Percentiles rank a stretch among this genome's conserved stretches.
phyloP scores from a whole-genome alignment of 345 rosid genomes.

The Toxicodendron radicans region DNA sequence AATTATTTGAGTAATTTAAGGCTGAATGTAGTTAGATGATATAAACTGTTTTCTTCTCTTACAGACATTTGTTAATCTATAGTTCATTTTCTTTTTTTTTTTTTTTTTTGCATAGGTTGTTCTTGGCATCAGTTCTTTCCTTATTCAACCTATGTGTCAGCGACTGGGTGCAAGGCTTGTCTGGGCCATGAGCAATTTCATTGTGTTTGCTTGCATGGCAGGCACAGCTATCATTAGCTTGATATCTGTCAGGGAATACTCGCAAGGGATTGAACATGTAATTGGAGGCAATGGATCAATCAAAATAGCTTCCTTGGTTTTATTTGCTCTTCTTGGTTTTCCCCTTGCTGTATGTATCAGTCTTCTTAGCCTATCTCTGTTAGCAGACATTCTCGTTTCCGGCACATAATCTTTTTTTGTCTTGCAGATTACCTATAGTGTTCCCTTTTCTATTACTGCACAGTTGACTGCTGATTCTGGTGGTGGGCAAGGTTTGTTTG shows the following conservation, averaged over 20 bases:
- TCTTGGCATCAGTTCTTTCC: slow-evolving; percentile 91
- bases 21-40: not conserved
- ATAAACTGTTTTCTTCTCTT: not conserved
- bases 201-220: slow-evolving; percentile 87
- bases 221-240: slow-evolving; percentile 76
- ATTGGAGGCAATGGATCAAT: slow-evolving; percentile 60
- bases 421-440: slow-evolving; percentile 86
- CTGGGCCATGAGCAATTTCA: slow-evolving; percentile 90
- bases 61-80: not conserved
- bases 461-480: slow-evolving; percentile 95
- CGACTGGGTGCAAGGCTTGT: slow-evolving; percentile 75
- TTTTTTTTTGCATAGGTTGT: slow-evolving; percentile 55
- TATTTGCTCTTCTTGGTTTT: slow-evolving; percentile 90
- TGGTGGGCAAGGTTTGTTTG: slow-evolving; percentile 82
- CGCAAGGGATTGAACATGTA: slow-evolving; percentile 55
- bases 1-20: not conserved
- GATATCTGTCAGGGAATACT: slow-evolving; percentile 54
- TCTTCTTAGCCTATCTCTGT: slow-evolving; percentile 8
- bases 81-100: not conserved
- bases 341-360: slow-evolving; percentile 84
- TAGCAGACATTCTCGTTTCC: not conserved
- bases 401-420: slow-evolving; percentile 8
- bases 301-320: slow-evolving; percentile 67
- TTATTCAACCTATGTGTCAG: slow-evolving; percentile 89
- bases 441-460: slow-evolving; percentile 91